Evolutionary conservation across 78 protist species (phyloP).

Genomic region (Trichosphaerium sp.): DNA sequence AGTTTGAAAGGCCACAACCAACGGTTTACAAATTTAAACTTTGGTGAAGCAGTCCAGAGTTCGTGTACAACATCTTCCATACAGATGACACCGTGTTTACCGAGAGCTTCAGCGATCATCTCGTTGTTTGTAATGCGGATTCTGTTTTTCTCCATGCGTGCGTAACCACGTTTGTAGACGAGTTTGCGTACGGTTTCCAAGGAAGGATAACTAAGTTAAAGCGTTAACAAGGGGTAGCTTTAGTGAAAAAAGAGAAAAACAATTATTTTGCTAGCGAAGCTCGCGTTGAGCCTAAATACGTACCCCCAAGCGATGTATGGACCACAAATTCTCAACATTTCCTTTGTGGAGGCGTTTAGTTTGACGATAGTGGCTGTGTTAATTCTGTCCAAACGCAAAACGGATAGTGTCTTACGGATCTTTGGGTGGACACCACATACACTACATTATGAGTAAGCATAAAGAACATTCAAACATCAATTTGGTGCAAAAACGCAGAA

Average conservation of each 20-base stretch:
- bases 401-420: conserved; percentile 88
- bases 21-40: conserved; percentile 87
- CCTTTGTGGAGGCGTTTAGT: conserved; percentile 95
- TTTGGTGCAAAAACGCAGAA: neutral
- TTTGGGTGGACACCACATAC: conserved; percentile 92
- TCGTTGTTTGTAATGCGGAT: conserved; percentile 85
- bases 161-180: conserved; percentile 98
- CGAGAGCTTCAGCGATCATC: conserved; percentile 71
- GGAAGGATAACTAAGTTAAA: conserved; percentile 70
- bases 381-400: conserved; percentile 97
- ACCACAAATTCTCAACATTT: conserved; percentile 92
- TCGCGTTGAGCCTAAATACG: neutral
- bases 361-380: conserved; percentile 95
- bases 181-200: conserved; percentile 90
- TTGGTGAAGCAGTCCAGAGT: conserved; percentile 92
- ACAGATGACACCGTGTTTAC: conserved; percentile 83
- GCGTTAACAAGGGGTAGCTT: neutral
- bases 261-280: neutral
- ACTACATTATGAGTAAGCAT: conserved; percentile 20
- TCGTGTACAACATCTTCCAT: conserved; percentile 99
- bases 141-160: conserved; percentile 85
- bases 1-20: conserved; percentile 99
- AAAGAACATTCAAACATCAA: neutral
- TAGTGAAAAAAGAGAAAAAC: neutral
- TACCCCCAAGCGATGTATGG: conserved; percentile 97